Evolutionary conservation across 2,329 filamentous ascomycete genomes (phyloP).

Genomic region (Elsinoe australis): DNA sequence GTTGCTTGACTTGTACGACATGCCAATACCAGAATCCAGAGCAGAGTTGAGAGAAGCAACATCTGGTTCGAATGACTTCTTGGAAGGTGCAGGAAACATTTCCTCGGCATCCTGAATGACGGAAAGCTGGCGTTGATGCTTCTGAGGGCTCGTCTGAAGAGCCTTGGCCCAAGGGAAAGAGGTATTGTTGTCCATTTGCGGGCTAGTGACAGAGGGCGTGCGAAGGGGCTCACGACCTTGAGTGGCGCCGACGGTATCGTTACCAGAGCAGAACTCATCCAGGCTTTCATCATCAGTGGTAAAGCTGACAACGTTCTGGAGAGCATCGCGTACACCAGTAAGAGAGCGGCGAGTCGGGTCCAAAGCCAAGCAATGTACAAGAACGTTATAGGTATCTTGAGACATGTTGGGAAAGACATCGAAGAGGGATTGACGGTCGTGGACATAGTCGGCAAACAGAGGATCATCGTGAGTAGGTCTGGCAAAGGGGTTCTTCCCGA

Average conservation of each 20-base stretch:
- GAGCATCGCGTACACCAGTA: conserved; percentile 64
- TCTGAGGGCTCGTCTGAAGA: conserved; percentile 65
- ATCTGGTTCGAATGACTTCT: conserved; percentile 60
- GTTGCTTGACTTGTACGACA: conserved; percentile 69
- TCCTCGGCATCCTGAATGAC: conserved; percentile 77
- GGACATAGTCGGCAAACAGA: conserved; percentile 84
- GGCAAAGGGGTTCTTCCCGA: conserved; percentile 93
- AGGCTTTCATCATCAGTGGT: conserved; percentile 85
- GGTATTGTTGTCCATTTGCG: conserved; percentile 64
- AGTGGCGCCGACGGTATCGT: conserved; percentile 66
- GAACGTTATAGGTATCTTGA: conserved; percentile 91
- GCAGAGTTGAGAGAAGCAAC: conserved; percentile 79
- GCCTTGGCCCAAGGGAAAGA: conserved; percentile 95
- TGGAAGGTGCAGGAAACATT: conserved; percentile 71
- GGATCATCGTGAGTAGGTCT: conserved; percentile 85
- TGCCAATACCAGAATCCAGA: conserved; percentile 70
- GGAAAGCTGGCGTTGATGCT: conserved; percentile 72
- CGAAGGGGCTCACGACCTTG: conserved; percentile 92
- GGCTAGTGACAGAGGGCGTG: conserved; percentile 88
- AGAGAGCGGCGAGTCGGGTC: conserved; percentile 86
- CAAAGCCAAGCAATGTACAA: conserved; percentile 81
- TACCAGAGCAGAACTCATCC: conserved; percentile 81
- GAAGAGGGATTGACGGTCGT: conserved; percentile 91
- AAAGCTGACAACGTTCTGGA: conserved; percentile 77
- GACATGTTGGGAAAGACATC: conserved; percentile 99